Evolutionary conservation across 1,284 basidiomycete genomes (phyloP).

Genomic region (Ganoderma resinaceum): DNA sequence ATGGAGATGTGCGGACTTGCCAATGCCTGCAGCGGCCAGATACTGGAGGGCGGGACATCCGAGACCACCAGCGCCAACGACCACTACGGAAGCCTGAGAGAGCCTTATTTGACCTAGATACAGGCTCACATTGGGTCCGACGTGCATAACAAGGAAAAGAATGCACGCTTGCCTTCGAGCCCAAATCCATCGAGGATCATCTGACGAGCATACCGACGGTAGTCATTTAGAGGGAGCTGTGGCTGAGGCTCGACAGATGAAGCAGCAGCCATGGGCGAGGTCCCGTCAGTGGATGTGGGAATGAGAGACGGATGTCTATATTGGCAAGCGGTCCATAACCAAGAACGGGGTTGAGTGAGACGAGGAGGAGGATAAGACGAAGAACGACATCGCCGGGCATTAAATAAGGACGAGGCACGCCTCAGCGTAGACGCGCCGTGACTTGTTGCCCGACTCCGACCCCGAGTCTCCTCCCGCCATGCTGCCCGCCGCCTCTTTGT

Average conservation of each 20-base stretch:
- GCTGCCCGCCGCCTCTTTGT: background rate
- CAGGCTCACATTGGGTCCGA: background rate
- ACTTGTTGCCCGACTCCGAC: background rate
- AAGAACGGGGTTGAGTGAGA: background rate
- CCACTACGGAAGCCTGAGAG: slow-evolving; percentile 77
- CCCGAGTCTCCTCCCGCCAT: background rate
- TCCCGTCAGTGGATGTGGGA: background rate
- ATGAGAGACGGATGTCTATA: background rate
- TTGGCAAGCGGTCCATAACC: background rate
- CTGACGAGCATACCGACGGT: slow-evolving; percentile 93
- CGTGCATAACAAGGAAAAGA: background rate
- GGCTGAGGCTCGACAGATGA: slow-evolving; percentile 20
- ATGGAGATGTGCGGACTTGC: slow-evolving; percentile 46
- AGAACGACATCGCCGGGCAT: too few relatives aligned
- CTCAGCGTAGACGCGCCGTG: background rate
- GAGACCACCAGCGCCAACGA: slow-evolving; percentile 95
- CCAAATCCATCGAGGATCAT: slow-evolving; percentile 96
- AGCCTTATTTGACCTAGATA: slow-evolving; percentile 84
- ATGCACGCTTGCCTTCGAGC: slow-evolving; percentile 54
- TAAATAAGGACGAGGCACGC: too few relatives aligned
- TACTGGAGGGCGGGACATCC: slow-evolving; percentile 97
- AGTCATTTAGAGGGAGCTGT: slow-evolving; percentile 67
- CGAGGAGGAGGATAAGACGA: background rate
- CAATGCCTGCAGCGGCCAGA: slow-evolving; percentile 91
- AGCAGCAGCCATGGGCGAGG: slow-evolving; percentile 3